Evolutionary conservation across 2,329 filamentous ascomycete genomes (phyloP).

Genomic region (Colletotrichum melonis): DNA sequence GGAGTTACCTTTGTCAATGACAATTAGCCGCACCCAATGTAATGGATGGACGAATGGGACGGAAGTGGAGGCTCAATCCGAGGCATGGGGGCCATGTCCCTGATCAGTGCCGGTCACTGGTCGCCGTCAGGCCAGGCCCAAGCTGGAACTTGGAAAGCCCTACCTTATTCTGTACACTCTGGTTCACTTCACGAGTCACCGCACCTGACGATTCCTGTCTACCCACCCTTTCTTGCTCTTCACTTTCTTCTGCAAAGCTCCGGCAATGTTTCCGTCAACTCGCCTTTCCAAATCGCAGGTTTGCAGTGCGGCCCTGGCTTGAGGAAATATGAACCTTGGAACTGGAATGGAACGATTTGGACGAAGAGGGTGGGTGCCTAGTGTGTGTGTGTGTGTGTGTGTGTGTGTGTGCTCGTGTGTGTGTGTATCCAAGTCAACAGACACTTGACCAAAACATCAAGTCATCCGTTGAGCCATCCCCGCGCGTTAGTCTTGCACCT

Average conservation of each 20-base stretch:
- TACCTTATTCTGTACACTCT: neutral
- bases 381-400: no score
- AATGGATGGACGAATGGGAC: constrained; percentile 25
- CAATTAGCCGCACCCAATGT: constrained; percentile 28
- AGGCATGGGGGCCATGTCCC: constrained; percentile 2
- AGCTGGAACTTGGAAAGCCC: neutral
- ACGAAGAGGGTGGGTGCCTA: no score
- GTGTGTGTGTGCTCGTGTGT: no score
- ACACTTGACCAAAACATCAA: neutral
- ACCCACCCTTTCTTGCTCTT: neutral
- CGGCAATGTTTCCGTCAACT: no score
- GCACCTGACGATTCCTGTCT: neutral
- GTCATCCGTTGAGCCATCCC: neutral
- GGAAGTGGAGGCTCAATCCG: constrained; percentile 31
- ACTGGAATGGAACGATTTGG: no score
- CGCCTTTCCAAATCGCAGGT: no score
- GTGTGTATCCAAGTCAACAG: neutral
- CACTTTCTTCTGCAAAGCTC: no score
- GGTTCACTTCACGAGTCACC: neutral
- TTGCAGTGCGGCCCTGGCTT: no score
- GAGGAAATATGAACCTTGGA: no score
- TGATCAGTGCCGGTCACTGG: neutral
- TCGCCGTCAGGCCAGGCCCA: neutral
- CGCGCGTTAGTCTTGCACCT: constrained; percentile 7
- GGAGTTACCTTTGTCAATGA: neutral